phyloP scores from a whole-genome alignment of 2,329 filamentous ascomycete species.

The Colletotrichum graminicola region DNA sequence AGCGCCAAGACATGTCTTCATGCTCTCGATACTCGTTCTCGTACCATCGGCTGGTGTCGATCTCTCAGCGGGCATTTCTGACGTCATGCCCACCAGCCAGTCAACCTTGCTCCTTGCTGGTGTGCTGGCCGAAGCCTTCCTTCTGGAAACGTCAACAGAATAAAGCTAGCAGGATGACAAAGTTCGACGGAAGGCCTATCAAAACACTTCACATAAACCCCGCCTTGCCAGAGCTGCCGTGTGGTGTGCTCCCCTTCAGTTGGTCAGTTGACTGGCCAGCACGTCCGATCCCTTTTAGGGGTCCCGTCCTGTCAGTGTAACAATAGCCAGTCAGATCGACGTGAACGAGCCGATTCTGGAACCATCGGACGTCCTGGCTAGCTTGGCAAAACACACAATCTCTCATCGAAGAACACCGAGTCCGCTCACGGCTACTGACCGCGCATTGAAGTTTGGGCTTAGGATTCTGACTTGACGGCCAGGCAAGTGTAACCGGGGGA shows the following conservation, averaged over 20 bases:
- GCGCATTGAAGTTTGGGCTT: constrained; percentile 8
- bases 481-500: constrained; percentile 13
- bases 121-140: constrained; percentile 24
- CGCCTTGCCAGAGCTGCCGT: constrained; percentile 8
- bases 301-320: constrained; percentile 19
- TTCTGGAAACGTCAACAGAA: constrained; percentile 3
- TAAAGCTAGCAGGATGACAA: constrained; percentile 13
- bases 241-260: background rate
- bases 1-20: constrained; percentile 27
- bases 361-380: background rate
- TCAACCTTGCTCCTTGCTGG: background rate
- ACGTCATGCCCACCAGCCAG: constrained; percentile 25
- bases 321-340: constrained; percentile 7
- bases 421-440: background rate
- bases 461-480: background rate
- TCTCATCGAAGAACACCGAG: background rate
- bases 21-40: background rate
- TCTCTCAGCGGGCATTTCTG: constrained; percentile 25
- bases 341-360: constrained; percentile 7
- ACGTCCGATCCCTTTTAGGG: constrained; percentile 8
- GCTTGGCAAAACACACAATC: constrained; percentile 19
- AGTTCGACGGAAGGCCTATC: background rate
- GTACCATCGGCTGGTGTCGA: background rate
- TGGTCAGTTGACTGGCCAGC: constrained; percentile 26
- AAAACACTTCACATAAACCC: background rate